These are phyloP conservation scores for Comarum palustre DNA, from an alignment of 306 rosid genomes.

Conservation along the genomic window DNA sequence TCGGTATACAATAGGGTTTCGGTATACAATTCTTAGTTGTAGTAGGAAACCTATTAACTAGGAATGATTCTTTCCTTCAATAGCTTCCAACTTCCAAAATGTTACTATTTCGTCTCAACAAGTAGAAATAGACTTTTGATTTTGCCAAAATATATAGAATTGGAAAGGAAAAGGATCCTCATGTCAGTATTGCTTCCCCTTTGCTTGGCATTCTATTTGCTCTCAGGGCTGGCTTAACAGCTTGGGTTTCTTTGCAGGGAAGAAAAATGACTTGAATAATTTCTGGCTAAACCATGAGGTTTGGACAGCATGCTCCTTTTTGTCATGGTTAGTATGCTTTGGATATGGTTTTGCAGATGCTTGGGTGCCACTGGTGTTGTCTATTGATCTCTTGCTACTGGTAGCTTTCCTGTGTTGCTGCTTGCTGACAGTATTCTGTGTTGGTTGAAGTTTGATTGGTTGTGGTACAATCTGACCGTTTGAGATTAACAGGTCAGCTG, in stretches of 20 bases:
- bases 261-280: conserved; percentile 39
- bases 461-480: conserved; percentile 44
- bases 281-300: conserved; percentile 39
- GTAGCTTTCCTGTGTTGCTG: conserved; percentile 17
- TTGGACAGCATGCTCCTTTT: conserved; percentile 21
- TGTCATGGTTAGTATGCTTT: conserved; percentile 25
- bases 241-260: conserved; percentile 52
- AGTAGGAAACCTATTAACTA: no score
- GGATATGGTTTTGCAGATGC: conserved; percentile 25
- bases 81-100: neutral
- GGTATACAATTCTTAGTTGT: no score
- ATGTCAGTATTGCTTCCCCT: conserved; percentile 29
- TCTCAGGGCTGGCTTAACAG: conserved; percentile 33
- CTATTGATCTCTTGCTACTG: conserved; percentile 32
- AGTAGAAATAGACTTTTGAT: conserved; percentile 9
- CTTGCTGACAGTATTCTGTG: conserved; percentile 21
- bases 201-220: conserved; percentile 31
- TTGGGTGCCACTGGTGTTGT: conserved; percentile 24
- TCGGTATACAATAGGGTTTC: no score
- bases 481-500: conserved; percentile 49
- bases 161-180: conserved; percentile 23
- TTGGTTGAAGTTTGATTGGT: conserved; percentile 32
- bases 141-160: conserved; percentile 19
- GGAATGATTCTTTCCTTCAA: no score
- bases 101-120: conserved; percentile 9